These are phyloP conservation scores for Pinus albicaulis DNA, from an alignment of 75 land plant genomes.

Conservation along the genomic window DNA sequence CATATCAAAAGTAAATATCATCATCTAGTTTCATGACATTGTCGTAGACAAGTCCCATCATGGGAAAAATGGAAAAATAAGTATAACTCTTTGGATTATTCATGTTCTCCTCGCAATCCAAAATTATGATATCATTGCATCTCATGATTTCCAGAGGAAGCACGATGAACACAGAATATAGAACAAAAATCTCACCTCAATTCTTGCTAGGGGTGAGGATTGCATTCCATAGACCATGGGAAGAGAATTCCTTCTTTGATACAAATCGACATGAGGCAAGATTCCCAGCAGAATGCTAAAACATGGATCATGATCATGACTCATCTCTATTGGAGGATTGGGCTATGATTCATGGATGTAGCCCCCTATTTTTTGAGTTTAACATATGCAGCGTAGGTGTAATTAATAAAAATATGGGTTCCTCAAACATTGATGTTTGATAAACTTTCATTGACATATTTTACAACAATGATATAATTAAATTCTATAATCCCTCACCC, in stretches of 20 bases:
- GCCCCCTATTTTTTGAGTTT: background rate
- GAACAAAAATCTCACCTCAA: constrained; percentile 69
- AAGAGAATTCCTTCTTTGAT: constrained; percentile 56
- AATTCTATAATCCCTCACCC: background rate
- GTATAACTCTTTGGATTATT: constrained; percentile 41
- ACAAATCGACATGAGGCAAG: constrained; percentile 46
- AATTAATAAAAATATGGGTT: constrained; percentile 11
- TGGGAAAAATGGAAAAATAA: constrained; percentile 26
- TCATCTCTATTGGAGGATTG: background rate
- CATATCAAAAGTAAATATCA: constrained; percentile 40
- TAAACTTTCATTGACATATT: background rate
- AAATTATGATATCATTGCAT: constrained; percentile 64
- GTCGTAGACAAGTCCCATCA: constrained; percentile 20
- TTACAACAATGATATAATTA: background rate
- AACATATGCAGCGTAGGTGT: background rate
- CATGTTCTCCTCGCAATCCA: constrained; percentile 54
- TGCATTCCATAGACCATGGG: constrained; percentile 67
- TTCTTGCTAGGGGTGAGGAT: constrained; percentile 15
- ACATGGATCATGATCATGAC: background rate
- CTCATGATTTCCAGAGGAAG: constrained; percentile 61
- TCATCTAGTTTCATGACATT: constrained; percentile 65
- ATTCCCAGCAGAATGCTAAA: constrained; percentile 61
- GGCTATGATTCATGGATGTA: no score
- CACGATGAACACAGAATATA: constrained; percentile 48
- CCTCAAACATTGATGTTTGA: background rate